These are phyloP conservation scores for Rhynchospora tenuis DNA, from an alignment of 176 grass and related monocot genomes.

Conservation along the genomic window DNA sequence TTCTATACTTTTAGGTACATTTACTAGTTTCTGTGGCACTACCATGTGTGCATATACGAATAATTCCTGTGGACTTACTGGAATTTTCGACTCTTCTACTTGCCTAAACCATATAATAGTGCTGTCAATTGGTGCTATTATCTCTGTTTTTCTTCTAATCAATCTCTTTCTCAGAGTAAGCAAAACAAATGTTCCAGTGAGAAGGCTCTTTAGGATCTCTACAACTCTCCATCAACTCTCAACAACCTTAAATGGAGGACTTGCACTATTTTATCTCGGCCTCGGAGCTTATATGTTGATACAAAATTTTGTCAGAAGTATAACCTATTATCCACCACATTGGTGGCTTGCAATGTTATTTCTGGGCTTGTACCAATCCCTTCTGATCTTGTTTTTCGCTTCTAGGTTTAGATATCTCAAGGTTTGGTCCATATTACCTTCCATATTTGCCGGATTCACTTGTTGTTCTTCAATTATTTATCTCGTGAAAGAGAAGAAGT, in stretches of 20 bases:
- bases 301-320: slow-evolving; percentile 16
- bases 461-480: slow-evolving; percentile 42
- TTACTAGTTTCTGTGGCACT: slow-evolving; percentile 36
- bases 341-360: slow-evolving; percentile 48
- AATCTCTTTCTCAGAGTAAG: slow-evolving; percentile 39
- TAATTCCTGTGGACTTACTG: slow-evolving; percentile 21
- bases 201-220: slow-evolving; percentile 15
- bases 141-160: slow-evolving; percentile 27
- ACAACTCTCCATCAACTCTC: slow-evolving; percentile 24
- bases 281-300: slow-evolving; percentile 47
- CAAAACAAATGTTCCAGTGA: slow-evolving; percentile 3
- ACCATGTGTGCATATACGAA: slow-evolving; percentile 31
- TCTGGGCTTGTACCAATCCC: slow-evolving; percentile 39
- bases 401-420: slow-evolving; percentile 30
- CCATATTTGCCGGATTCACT: slow-evolving; percentile 33
- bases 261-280: slow-evolving; percentile 61
- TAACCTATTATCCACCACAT: slow-evolving; percentile 21
- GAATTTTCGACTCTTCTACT: slow-evolving; percentile 47
- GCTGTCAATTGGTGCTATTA: not conserved
- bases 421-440: slow-evolving; percentile 25
- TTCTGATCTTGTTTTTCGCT: slow-evolving; percentile 29
- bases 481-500: slow-evolving; percentile 29
- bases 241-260: slow-evolving; percentile 27
- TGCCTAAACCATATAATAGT: slow-evolving; percentile 60
- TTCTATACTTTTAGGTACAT: slow-evolving; percentile 29